Conservation (phyloP, 176 grass and related monocot genomes). For the Ananas comosus region DNA sequence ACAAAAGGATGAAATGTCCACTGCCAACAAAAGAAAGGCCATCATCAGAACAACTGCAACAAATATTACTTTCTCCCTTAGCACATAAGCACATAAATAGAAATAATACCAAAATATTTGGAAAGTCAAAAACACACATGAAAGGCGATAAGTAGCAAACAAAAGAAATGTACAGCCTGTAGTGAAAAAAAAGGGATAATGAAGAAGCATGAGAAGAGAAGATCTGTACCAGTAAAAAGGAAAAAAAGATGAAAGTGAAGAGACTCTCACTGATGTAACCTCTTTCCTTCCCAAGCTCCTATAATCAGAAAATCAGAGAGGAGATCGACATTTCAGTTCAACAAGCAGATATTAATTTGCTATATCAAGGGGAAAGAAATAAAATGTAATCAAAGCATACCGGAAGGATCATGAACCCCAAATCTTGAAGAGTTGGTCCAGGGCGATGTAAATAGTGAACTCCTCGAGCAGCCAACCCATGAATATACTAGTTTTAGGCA, state of each 20-base stretch:
- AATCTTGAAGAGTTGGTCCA: slow-evolving; percentile 77
- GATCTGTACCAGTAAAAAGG: slow-evolving; percentile 67
- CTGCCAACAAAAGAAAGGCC: slow-evolving; percentile 32
- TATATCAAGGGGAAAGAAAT: neutral
- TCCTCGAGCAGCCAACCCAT: slow-evolving; percentile 87
- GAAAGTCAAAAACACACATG: too few species aligned
- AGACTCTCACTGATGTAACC: slow-evolving; percentile 83
- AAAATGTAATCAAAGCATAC: slow-evolving; percentile 31
- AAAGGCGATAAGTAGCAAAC: neutral
- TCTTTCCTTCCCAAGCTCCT: slow-evolving; percentile 86
- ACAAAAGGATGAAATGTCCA: slow-evolving; percentile 98
- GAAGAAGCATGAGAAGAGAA: slow-evolving; percentile 17
- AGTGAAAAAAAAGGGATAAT: slow-evolving; percentile 3
- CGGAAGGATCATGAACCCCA: slow-evolving; percentile 92
- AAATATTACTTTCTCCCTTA: neutral
- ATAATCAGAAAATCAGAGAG: slow-evolving; percentile 13
- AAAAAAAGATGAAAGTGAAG: slow-evolving; percentile 81
- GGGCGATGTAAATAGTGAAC: slow-evolving; percentile 97
- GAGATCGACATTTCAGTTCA: neutral
- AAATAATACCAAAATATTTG: neutral
- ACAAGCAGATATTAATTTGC: neutral
- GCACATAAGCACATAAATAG: neutral
- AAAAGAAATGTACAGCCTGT: neutral
- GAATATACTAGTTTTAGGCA: slow-evolving; percentile 67
- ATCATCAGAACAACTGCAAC: too few species aligned